Evolutionary conservation across 345 rosid genomes (phyloP), one percentile per base, ranked within the genome.

Genomic region (Camelina neglecta): DNA sequence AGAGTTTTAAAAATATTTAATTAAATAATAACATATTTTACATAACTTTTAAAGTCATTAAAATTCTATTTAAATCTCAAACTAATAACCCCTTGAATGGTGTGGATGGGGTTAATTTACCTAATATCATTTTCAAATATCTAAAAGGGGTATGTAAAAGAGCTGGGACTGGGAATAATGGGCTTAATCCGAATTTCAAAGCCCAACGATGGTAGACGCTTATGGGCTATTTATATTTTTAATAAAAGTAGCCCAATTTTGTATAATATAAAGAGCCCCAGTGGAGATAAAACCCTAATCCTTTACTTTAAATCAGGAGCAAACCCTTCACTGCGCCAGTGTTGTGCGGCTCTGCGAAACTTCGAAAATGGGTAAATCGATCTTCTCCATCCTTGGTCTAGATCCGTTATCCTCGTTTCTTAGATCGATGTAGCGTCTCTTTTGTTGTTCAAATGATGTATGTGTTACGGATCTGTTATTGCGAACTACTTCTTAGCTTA

Each of bases 361-460:
- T 68, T 68, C 6, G 64, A 53, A 75, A 75, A 75, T 75, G 79
- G 79, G 79, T 69, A 75, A 49, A 75, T 31, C 47, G 0, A 21
- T 50, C 45, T 54, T 75, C 79, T 75, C 35, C 47, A 18, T 67
- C 61, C 2, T 41, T 60, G 3, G 11, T 44, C 31, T 75, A 10
- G 36, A 51, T 61, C 69, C 18, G 2, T 15, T 11, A 6, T 35
- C 9, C 0, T 29, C 57, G 8, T 51, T 6, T 51, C 69, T 9
- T 36, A 29, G 23, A 59, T 75, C 36, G 50, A n/a, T 36, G 9
- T 5, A 20, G 9, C 16, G 8, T 54, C 47, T 8, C n/a, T 1
- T 18, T 4, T 9, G 20, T 11, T 68, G 47, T 50, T 33, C 11
- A 51, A 7, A 45, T 60, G 65, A 7, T 68, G 2, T 35, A 0